Evolutionary conservation across 306 rosid species (phyloP), one percentile per base, ranked within the genome.

Genomic region (Quercus variabilis): DNA sequence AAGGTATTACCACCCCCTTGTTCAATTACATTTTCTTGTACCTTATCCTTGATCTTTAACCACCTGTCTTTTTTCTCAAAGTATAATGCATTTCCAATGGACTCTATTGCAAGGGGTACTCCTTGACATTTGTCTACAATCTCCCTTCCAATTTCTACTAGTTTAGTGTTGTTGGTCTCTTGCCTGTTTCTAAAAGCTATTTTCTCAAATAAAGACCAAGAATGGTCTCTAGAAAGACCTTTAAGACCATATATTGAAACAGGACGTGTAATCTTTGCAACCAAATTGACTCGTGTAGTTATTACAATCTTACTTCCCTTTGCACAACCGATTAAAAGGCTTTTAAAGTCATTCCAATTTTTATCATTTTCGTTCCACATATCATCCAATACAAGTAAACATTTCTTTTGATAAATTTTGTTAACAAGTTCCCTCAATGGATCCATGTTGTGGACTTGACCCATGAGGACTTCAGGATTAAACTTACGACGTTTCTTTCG

Each of bases 351-450:
- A 7, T 19, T 10, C 87, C 88, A 85, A 33, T 35, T 3, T 3
- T 72, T 80, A 43, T 31, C 30, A 65, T 79, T 51, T 12, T 85
- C 83, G 2, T 78, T 77, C 88, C 88, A 87, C 20, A 82, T 73
- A n/a, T 85, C 88, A 7, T 87, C 91, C 5, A 87, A 69, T 17
- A 85, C 88, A 12, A 87, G 86, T 11, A 87, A 60, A 70, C 35
- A 87, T 33, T 17, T 82, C 67, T 77, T 82, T 38, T 82, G 72
- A 3, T 15, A 4, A 12, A 87, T 75, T 73, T 69, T 79, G 17
- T 28, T 8, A 55, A 82, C 63, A 12, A 79, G 64, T 4, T 62
- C 55, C n/a, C 69, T 80, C 25, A 79, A 15, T 56, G 55, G 62
- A 75, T 81, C 87, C 63, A 86, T 64, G 30, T 31, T 0, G 1